Evolutionary conservation across 2,329 filamentous ascomycete genomes (phyloP), one percentile per base, ranked within the genome.

Genomic region (Aspergillus viridinutans): DNA sequence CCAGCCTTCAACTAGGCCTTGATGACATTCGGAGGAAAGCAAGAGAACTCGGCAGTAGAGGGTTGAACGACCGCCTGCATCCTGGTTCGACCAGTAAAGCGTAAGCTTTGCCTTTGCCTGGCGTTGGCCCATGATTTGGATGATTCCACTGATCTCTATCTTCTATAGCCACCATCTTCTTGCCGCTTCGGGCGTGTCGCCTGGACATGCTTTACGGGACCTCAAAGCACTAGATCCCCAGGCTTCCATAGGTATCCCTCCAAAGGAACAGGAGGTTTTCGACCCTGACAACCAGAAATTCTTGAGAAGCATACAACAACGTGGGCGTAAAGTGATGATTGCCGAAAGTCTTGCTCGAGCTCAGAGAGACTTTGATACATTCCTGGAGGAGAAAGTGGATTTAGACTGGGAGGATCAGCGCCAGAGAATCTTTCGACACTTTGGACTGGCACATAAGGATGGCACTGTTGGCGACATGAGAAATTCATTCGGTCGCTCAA

Each of bases 321-420:
- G 95, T 76, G 95, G 92, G 20, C 94, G 92, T 3, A 81, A 96
- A 56, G 91, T 89, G 69, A 92, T 96, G 85, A 92, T 97, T 66
- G 85, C 90, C 35, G 92, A 97, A 71, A 90, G 91, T n/a, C 80
- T 97, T 59, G 88, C 93, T 68, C 86, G 92, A 68, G 94, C 92
- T 3, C 88, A 93, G 58, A 86, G 87, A 55, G 94, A 97, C 69
- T 97, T 99, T 71, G 92, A 99, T 72, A 84, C 85, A 59, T 97
- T 96, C 72, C 81, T 99, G 55, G 92, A 97, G 72, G 92, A 97
- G 67, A 95, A 96, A 69, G 87, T 97, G 51, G 90, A 92, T 29
- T 88, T 96, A 79, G 92, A 97, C 72, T 97, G 94, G 92, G 92
- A 97, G 66, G 88, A 89, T 17, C 93, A 97, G 77, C 88, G 93